Evolutionary conservation across 768 basidiomycete genomes (phyloP).

Genomic region (Auricularia heimuer): DNA sequence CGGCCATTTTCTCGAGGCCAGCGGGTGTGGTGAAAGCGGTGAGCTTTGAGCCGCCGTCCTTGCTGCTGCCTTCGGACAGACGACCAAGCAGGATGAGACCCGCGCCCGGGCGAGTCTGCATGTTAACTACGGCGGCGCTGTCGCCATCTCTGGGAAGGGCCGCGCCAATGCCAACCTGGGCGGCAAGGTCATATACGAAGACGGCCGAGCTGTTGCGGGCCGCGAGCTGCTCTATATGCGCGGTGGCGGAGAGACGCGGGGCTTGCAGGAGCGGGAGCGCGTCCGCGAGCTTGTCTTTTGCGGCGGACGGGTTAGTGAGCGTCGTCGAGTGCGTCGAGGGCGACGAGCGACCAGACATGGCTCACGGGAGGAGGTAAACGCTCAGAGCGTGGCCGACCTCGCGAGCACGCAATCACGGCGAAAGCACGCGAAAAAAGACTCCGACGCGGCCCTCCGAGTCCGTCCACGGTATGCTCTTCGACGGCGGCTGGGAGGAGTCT

Average conservation of each 20-base stretch:
- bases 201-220: conserved; percentile 55
- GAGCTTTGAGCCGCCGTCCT: conserved; percentile 51
- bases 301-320: neutral
- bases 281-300: neutral
- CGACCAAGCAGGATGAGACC: conserved; percentile 72
- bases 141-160: conserved; percentile 30
- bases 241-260: conserved; percentile 8
- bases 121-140: conserved; percentile 37
- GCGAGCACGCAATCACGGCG: too few species aligned
- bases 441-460: too few species aligned
- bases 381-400: neutral
- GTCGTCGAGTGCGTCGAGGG: neutral
- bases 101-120: conserved; percentile 80
- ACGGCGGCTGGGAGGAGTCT: conserved; percentile 4
- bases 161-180: conserved; percentile 76
- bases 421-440: too few species aligned
- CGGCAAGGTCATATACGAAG: conserved; percentile 76
- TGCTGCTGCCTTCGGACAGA: conserved; percentile 61
- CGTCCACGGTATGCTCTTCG: neutral
- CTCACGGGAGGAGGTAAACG: too few species aligned
- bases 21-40: conserved; percentile 75
- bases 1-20: conserved; percentile 78
- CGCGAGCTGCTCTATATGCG: conserved; percentile 54
- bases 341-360: neutral
- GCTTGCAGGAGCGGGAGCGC: neutral